Base-by-base conservation (phyloP, 1,139 yeast genomes). In the Pichia sp. region DNA sequence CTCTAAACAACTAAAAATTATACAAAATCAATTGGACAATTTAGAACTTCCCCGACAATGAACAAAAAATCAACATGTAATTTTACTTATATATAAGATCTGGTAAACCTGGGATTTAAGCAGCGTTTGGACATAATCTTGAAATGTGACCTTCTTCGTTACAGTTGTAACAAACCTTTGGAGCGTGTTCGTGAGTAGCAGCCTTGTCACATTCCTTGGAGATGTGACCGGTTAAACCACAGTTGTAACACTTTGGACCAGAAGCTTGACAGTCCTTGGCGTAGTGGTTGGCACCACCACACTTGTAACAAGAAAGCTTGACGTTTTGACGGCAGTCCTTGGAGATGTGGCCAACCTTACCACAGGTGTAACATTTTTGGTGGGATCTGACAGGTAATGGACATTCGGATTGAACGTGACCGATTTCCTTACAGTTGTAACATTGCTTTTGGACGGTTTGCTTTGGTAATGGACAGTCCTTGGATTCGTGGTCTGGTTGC, bases 281-380 rank as follows among this genome's bases (percentile, higher is more conserved):
- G 71, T 82, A 85, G 69, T 88, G 96, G 81, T 87, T 87, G 66
- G 94, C 91, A 56, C 94, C 96, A 62, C 95, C 95, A 69, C 96
- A 88, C 71, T 84, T 87, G 83, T 85, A 86, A 71, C 96, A 88
- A 51, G 90, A 81, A 54, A 61, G 50, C 44, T 51, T 52, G 14
- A 49, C 40, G 11, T 32, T 39, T 22, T 34, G 19, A 28, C 54
- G 47, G 71, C 97, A 83, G 70, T 81, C 76, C 73, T 81, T 81
- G 58, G 91, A 79, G 65, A 87, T 77, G 75, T 90, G 97, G 50
- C 96, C 96, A 57, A 83, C 75, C 66, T 83, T 81, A 57, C 89
- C 87, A 69, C 97, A 90, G 67, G 85, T 85, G 83, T 82, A 90
- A 71, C 97, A 90, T 59, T 76, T 74, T 52, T 70, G 57, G 53